phyloP scores from a whole-genome alignment of 345 rosid species.

The Euphorbia pulcherrima region DNA sequence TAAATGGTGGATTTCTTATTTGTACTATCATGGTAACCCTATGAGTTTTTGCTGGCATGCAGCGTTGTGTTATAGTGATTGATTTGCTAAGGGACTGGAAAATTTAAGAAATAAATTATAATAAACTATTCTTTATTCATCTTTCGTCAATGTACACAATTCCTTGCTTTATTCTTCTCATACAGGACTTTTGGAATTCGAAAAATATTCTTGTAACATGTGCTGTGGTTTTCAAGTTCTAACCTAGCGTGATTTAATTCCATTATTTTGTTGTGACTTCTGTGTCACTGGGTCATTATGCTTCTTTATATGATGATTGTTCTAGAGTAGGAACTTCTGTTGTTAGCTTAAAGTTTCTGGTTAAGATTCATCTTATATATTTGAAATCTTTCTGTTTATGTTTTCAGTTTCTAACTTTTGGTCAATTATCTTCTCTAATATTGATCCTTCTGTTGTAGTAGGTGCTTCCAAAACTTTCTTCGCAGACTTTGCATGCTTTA shows the following conservation, averaged over 20 bases:
- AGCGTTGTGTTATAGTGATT: background rate
- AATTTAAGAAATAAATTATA: background rate
- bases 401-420: conserved; percentile 13
- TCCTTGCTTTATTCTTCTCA: background rate
- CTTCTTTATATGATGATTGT: background rate
- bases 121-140: background rate
- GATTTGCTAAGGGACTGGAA: background rate
- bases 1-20: background rate
- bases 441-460: conserved; percentile 27
- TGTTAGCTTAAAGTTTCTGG: background rate
- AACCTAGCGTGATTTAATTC: background rate
- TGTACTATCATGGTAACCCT: background rate
- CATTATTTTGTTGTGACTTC: background rate
- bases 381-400: background rate
- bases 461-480: conserved; percentile 91
- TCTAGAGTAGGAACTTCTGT: background rate
- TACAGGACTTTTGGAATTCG: background rate
- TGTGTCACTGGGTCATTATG: background rate
- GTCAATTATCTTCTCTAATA: conserved; percentile 10
- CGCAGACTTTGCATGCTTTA: conserved; percentile 86
- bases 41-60: background rate
- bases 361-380: conserved; percentile 5
- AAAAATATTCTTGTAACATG: background rate
- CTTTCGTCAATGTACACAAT: background rate
- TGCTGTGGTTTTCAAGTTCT: background rate